phyloP scores from a whole-genome alignment of 495 filamentous ascomycete species.

The Penicillium taxi region DNA sequence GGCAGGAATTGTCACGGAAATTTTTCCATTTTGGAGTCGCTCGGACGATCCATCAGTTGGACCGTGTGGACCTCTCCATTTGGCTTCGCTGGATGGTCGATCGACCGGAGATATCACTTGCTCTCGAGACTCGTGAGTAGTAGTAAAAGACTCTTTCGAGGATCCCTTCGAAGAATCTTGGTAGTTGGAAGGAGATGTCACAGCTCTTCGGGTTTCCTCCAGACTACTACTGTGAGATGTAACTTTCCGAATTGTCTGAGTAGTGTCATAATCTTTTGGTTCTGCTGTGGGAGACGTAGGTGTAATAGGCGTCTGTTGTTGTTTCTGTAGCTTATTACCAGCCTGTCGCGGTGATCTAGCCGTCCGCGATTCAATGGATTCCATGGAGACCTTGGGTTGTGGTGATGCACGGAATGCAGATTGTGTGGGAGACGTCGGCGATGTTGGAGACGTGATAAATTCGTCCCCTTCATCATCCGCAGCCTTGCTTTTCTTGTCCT shows the following conservation, averaged over 20 bases:
- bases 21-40: slow-evolving; percentile 1
- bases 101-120: slow-evolving; percentile 21
- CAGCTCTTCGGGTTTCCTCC: slow-evolving; percentile 10
- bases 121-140: slow-evolving; percentile 16
- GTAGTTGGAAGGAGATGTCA: slow-evolving; percentile 15
- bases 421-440: slow-evolving; percentile 35
- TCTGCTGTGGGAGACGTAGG: slow-evolving; percentile 26
- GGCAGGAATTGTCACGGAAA: slow-evolving; percentile 28
- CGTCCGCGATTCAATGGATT: slow-evolving; percentile 31
- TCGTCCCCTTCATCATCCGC: slow-evolving; percentile 61
- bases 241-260: slow-evolving; percentile 37
- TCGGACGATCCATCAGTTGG: slow-evolving; percentile 3
- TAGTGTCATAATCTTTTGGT: slow-evolving; percentile 9
- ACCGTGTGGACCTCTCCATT: slow-evolving; percentile 15
- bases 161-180: slow-evolving; percentile 22
- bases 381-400: slow-evolving; percentile 44
- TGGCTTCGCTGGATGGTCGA: slow-evolving; percentile 20
- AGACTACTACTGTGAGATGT: slow-evolving; percentile 25
- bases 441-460: slow-evolving; percentile 51
- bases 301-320: slow-evolving; percentile 35
- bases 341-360: slow-evolving; percentile 68
- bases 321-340: slow-evolving; percentile 20
- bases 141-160: slow-evolving; percentile 22
- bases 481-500: slow-evolving; percentile 73
- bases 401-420: slow-evolving; percentile 41